Base-by-base conservation (phyloP, 306 rosid genomes). In the Coriaria nepalensis region DNA sequence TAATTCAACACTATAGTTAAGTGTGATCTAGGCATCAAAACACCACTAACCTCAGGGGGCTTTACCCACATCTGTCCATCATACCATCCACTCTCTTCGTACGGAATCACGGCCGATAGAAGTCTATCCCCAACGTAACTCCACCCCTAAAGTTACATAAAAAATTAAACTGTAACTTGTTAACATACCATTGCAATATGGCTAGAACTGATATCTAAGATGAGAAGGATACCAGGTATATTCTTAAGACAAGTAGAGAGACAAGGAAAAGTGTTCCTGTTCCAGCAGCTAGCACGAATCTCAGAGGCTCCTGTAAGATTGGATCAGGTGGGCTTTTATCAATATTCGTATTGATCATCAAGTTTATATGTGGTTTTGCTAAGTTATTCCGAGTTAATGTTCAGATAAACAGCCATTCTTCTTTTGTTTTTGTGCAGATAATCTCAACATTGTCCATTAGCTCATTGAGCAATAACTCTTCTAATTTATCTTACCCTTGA, bases 31-130 rank as follows among this genome's bases (percentile, higher is more conserved):
- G 57, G 45, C 34, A 43, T 4, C 33, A 33, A 45, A 14, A 61
- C 45, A 59, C 53, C 44, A 65, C 79, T 70, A 52, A 90, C 97
- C 94, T 90, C 95, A 0, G 94, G 95, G 4, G 98, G 94, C 72
- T 90, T 90, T 12, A 85, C 98, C 98, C 95, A 90, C 98, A 90
- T 90, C 60, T 90, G 98, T 35, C 98, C 94, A 4, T 90, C 98
- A 54, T 90, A 90, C 98, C 98, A 90, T 47, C 98, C 98, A 66
- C 75, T 90, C 73, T 90, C 94, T 71, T 90, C 98, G 13, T 90
- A 90, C 45, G 98, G 98, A 59, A 90, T 79, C 37, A 90, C 95
- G 9, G 98, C 95, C 34, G 98, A 85, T 68, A 90, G 77, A 64
- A 90, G 92, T 67, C 95, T 78, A 40, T 90, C 98, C 13, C 98